phyloP scores from a whole-genome alignment of 2,329 filamentous ascomycete genomes.

The Pyricularia sp. region DNA sequence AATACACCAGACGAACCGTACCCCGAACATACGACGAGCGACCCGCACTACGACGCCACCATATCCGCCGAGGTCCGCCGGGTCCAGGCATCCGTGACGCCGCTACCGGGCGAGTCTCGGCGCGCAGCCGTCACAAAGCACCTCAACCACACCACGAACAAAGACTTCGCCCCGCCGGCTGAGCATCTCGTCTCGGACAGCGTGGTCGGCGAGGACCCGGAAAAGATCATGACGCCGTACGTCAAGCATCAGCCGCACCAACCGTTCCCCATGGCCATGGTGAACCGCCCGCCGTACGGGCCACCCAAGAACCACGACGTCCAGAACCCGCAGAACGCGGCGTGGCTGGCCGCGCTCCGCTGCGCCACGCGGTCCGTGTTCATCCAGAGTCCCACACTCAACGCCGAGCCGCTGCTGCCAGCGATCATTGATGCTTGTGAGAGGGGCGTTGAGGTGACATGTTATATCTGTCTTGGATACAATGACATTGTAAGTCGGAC shows the following conservation, averaged over 20 bases:
- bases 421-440: slow-evolving; percentile 56
- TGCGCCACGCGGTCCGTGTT: slow-evolving; percentile 58
- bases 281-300: slow-evolving; percentile 60
- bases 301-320: slow-evolving; percentile 50
- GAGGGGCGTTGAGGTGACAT: slow-evolving; percentile 57
- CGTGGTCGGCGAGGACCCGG: slow-evolving; percentile 15
- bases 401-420: slow-evolving; percentile 57
- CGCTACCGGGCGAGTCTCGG: slow-evolving; percentile 37
- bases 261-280: slow-evolving; percentile 61
- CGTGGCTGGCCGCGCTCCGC: slow-evolving; percentile 60
- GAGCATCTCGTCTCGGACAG: slow-evolving; percentile 26
- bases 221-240: slow-evolving; percentile 57
- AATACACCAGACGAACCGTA: slow-evolving; percentile 17
- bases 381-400: slow-evolving; percentile 70
- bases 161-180: slow-evolving; percentile 42
- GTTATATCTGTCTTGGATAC: slow-evolving; percentile 69
- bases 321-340: slow-evolving; percentile 64
- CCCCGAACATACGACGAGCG: slow-evolving; percentile 45
- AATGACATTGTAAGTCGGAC: slow-evolving; percentile 51
- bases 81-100: slow-evolving; percentile 47
- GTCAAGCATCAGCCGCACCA: slow-evolving; percentile 42
- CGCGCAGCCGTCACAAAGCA: slow-evolving; percentile 53
- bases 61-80: slow-evolving; percentile 52
- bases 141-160: slow-evolving; percentile 53
- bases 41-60: slow-evolving; percentile 55